Base-by-base conservation (phyloP, 305 asterid genomes). In the Rubia tinctorum region DNA sequence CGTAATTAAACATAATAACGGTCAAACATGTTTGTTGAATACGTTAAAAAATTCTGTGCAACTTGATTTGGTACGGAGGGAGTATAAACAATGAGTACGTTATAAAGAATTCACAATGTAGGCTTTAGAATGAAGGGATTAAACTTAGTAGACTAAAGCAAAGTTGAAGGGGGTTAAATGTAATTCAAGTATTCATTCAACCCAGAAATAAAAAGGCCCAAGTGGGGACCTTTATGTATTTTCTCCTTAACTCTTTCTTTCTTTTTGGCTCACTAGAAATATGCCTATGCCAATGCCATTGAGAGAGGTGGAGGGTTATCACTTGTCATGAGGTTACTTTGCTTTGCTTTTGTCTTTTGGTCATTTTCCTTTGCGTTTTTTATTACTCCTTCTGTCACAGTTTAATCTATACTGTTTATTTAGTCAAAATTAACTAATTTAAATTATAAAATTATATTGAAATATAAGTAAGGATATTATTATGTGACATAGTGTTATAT, bases 251-350 rank as follows among this genome's bases (percentile, higher is more conserved):
- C 8, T 51, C n/a, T 51, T 12, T 20, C 55, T 49, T n/a, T n/a
- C n/a, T n/a, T n/a, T 22, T 59, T 59, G 34, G 64, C 34, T 53
- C 22, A 22, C 34, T 59, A 59, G 8, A n/a, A 59, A 59, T n/a
- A n/a, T n/a, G n/a, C n/a, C 22, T 9, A 59, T 59, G 64, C 37
- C 34, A 59, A 20, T 23, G 34, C 14, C 37, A 22, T 22, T 22
- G n/a, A n/a, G n/a, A n/a, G 64, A 59, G 64, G 64, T 59, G 15
- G 64, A 58, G 63, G 63, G 13, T 15, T 45, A 45, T 45, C 53
- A 45, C 53, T 45, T 45, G 11, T 12, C 53, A 45, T 17, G 8
- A 53, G 9, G 60, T 4, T 17, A 25, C 30, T 58, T 58, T 58
- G 64, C 64, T 23, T 58, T 58, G 64, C 63, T 20, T 58, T 22